A percentile compares a stretch with the other conserved stretches of the same genome.
phyloP scores from a whole-genome alignment of 345 rosid species.

The Eucalyptus sp. region DNA sequence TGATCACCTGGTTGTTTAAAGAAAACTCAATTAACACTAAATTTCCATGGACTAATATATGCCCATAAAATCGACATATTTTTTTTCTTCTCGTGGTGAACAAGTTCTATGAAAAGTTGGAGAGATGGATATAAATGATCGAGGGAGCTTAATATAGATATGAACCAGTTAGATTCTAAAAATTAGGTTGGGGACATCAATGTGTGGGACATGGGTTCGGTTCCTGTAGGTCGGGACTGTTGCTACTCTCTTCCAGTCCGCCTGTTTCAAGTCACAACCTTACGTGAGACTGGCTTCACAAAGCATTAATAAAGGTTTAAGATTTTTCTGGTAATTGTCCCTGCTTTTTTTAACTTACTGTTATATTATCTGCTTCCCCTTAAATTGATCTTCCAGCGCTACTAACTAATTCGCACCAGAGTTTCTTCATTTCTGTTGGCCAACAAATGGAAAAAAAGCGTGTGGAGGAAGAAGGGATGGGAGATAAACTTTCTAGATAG shows the following conservation, averaged over 20 bases:
- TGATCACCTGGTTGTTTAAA: accelerated
- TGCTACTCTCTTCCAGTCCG: accelerated
- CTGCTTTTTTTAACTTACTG: background rate
- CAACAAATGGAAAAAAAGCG: background rate
- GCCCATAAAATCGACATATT: too few species aligned
- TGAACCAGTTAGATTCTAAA: too few species aligned
- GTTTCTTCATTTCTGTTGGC: background rate
- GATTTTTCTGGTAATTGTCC: too few species aligned
- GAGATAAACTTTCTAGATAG: background rate
- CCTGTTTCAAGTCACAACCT: accelerated
- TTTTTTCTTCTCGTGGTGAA: too few species aligned
- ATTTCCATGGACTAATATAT: too few species aligned
- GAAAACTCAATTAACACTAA: too few species aligned
- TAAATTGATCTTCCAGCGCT: background rate
- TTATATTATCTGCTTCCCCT: background rate
- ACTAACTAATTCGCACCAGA: background rate
- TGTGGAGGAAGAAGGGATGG: background rate
- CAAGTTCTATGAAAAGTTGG: too few species aligned
- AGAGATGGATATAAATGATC: too few species aligned
- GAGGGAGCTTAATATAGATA: too few species aligned
- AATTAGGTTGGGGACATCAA: too few species aligned
- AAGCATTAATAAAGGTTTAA: too few species aligned
- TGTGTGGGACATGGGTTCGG: too few species aligned
- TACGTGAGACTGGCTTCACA: accelerated
- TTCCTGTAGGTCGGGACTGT: accelerated